Evolutionary conservation across 2,329 filamentous ascomycete species (phyloP), one percentile per base, ranked within the genome.

Genomic region (Alternaria sp.): DNA sequence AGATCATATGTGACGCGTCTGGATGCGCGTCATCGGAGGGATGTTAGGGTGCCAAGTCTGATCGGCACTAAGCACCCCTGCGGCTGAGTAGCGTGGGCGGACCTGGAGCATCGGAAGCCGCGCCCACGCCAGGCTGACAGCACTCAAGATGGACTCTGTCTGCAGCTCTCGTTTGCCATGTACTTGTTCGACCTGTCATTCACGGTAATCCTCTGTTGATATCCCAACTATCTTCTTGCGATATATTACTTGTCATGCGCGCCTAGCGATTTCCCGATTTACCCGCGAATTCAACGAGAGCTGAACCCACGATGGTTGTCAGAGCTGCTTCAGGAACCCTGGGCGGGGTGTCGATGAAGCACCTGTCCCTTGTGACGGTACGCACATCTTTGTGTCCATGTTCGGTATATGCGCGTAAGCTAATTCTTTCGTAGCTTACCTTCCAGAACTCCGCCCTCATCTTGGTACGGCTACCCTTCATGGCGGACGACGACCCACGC

Each of bases 361-460:
- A 89, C 74, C 78, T 89, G 30, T 91, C 89, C 54, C 80, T 92
- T 44, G 82, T 89, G 64, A 89, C 86, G 57, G 89, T 90, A 81
- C 60, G 84, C 61, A 8, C n/a, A 41, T 26, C 5, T 47, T 5
- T 24, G 39, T 8, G 5, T 34, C 24, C 1, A 30, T 5, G 22
- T 3, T 36, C 14, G 8, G 12, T 3, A 16, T 28, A 24, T 38
- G 39, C 4, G 43, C 12, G 3, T 4, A 38, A 41, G 55, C 77
- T 78, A 43, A 79, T 60, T 4, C 20, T 54, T 41, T 2, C 52
- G 42, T 72, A 94, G 91, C 85, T 94, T 72, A 92, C 89, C 28
- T 88, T 92, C 64, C 90, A 94, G 81, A 94, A 94, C 76, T 93
- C 91, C 7, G 89, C 88, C 26, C 83, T 94, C 62, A 93, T 93